A percentile compares a stretch with the other conserved stretches of the same genome.
Conservation (phyloP, 108 stramenopile species). For the Nitzschia sp. region DNA sequence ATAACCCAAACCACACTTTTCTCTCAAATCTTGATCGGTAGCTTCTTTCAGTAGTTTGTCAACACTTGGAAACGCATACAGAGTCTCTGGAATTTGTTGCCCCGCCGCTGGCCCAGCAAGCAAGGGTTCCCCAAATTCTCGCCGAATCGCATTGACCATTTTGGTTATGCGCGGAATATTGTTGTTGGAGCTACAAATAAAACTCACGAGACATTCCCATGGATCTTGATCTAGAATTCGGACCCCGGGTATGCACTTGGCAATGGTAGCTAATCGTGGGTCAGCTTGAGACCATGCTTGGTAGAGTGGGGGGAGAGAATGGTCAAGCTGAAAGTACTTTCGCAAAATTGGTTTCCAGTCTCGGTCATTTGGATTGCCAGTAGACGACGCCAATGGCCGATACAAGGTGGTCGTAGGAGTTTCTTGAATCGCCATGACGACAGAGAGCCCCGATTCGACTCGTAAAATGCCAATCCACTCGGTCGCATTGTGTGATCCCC, state of each 20-base stretch:
- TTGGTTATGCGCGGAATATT: conserved; percentile 96
- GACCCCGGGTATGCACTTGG: conserved; percentile 81
- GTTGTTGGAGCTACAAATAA: conserved; percentile 98
- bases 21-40: conserved; percentile 75
- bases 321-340: conserved; percentile 78
- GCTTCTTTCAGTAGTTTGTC: conserved; percentile 47
- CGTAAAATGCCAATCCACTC: conserved; percentile 82
- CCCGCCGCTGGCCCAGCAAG: conserved; percentile 2
- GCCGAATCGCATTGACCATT: conserved; percentile 85
- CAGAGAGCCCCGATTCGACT: conserved; percentile 24
- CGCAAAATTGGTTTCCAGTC: conserved; percentile 45
- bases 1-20: conserved; percentile 91
- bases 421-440: conserved; percentile 74
- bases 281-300: conserved; percentile 71
- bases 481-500: conserved; percentile 83
- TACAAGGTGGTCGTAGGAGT: conserved; percentile 74
- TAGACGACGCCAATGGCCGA: conserved; percentile 57
- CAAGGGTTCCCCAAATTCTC: conserved; percentile 73
- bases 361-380: neutral
- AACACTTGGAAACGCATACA: conserved; percentile 87
- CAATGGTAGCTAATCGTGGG: conserved; percentile 63
- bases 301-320: conserved; percentile 64
- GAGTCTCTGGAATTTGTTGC: conserved; percentile 19
- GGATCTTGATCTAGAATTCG: conserved; percentile 93
- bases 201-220: conserved; percentile 94